These are phyloP conservation scores for Trichoderma endophyticum DNA, from an alignment of 2,329 filamentous ascomycete species.

Conservation along the genomic window DNA sequence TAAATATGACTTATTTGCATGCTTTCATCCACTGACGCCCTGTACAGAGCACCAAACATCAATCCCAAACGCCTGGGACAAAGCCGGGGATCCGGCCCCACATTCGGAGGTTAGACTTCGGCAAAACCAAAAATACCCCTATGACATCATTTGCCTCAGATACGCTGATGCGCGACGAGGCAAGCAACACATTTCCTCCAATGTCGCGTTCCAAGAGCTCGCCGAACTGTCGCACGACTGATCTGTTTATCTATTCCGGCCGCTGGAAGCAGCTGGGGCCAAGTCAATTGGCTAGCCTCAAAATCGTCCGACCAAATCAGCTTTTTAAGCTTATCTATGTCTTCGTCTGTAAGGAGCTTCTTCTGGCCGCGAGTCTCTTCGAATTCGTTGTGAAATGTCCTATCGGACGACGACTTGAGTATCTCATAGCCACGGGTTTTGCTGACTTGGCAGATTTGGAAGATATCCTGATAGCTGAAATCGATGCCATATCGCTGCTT, in stretches of 20 bases:
- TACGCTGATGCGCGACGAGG: neutral
- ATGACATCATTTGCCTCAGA: neutral
- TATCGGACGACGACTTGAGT: neutral
- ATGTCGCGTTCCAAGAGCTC: neutral
- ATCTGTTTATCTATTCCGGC: neutral
- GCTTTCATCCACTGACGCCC: neutral
- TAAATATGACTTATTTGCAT: neutral
- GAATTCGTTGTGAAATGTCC: neutral
- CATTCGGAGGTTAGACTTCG: neutral
- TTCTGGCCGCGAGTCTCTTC: neutral
- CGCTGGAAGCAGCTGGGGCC: neutral
- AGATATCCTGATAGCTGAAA: neutral
- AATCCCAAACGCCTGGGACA: neutral
- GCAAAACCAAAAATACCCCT: neutral
- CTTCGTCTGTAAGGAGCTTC: neutral
- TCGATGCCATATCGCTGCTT: neutral
- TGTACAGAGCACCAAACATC: neutral
- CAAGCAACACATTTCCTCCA: neutral
- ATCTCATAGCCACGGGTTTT: neutral
- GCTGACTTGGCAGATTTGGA: neutral
- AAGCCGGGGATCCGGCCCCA: neutral
- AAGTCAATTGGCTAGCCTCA: neutral
- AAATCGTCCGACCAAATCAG: neutral
- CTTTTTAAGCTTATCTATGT: neutral
- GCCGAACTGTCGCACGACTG: neutral